These are phyloP conservation scores for Colletotrichum eremochloae DNA, from an alignment of 2,329 filamentous ascomycete species.

Conservation along the genomic window DNA sequence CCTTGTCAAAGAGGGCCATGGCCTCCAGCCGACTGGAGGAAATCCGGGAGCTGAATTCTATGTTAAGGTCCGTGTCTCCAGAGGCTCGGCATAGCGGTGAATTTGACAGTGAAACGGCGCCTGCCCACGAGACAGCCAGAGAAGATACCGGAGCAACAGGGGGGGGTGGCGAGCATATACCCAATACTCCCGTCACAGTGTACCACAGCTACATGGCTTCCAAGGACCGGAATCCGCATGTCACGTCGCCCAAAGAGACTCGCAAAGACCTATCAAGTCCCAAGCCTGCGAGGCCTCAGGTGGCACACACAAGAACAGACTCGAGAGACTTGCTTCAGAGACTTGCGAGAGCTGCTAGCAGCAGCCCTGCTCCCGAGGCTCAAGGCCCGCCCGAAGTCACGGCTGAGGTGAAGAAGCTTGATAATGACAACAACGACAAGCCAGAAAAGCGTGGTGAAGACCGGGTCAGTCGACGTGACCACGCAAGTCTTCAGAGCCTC, in stretches of 20 bases:
- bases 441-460: not conserved
- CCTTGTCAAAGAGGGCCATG: conserved; percentile 60
- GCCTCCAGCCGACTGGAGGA: conserved; percentile 66
- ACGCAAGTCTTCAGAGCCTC: not conserved
- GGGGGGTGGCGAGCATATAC: conserved; percentile 51
- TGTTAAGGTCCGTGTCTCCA: conserved; percentile 59
- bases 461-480: not conserved
- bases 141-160: conserved; percentile 8
- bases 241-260: conserved; percentile 42
- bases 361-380: conserved; percentile 56
- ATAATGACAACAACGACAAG: not conserved
- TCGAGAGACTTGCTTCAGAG: conserved; percentile 64
- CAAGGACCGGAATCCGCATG: conserved; percentile 33
- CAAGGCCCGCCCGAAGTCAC: conserved; percentile 1
- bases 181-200: conserved; percentile 58
- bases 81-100: conserved; percentile 52
- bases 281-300: conserved; percentile 5
- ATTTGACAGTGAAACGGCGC: conserved; percentile 39
- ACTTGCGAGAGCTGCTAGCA: conserved; percentile 62
- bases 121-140: conserved; percentile 5
- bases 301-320: conserved; percentile 51
- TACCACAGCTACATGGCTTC: conserved; percentile 47
- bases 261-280: conserved; percentile 34
- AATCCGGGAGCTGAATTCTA: conserved; percentile 64
- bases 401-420: not conserved